Percentiles rank a stretch among this genome's conserved stretches.
Evolutionary conservation across 768 basidiomycete species (phyloP).

Genomic region (Boletales sp.): DNA sequence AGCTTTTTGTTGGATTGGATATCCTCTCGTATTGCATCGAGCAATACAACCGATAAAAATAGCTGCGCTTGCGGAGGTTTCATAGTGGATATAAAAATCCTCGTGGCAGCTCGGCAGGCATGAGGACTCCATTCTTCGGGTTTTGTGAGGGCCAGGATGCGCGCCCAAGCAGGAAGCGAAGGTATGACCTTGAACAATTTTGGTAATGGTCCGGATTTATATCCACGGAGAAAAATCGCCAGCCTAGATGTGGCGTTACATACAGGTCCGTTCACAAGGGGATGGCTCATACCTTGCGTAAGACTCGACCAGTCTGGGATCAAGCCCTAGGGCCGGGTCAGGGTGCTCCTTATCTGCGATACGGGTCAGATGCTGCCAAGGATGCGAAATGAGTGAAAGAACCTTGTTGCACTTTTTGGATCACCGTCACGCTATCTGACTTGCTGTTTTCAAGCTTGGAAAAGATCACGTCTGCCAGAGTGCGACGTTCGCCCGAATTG

Average conservation of each 20-base stretch:
- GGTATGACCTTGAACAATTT: conserved; percentile 99
- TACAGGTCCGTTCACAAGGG: neutral
- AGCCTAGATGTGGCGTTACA: conserved; percentile 49
- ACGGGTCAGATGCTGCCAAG: conserved; percentile 1
- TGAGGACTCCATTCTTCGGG: conserved; percentile 96
- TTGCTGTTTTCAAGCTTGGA: conserved; percentile 79
- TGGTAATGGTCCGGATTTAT: conserved; percentile 92
- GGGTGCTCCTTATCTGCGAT: conserved; percentile 47
- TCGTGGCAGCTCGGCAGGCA: conserved; percentile 90
- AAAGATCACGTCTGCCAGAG: conserved; percentile 96
- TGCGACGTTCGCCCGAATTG: conserved; percentile 72
- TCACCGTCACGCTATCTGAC: conserved; percentile 47
- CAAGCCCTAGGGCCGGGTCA: conserved; percentile 84
- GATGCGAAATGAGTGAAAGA: neutral
- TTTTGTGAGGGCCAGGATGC: conserved; percentile 86
- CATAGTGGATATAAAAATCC: conserved; percentile 95
- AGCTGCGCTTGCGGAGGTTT: conserved; percentile 92
- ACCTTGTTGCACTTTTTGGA: conserved; percentile 64
- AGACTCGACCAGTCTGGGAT: conserved; percentile 88
- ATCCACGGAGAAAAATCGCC: conserved; percentile 78
- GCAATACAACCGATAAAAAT: conserved; percentile 86
- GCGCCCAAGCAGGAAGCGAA: conserved; percentile 92
- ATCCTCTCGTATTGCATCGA: conserved; percentile 87
- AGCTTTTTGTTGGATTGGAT: conserved; percentile 85
- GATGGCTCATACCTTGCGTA: conserved; percentile 77